These are phyloP conservation scores for Sporothrix phasma DNA, from an alignment of 2,329 filamentous ascomycete genomes.

Conservation along the genomic window DNA sequence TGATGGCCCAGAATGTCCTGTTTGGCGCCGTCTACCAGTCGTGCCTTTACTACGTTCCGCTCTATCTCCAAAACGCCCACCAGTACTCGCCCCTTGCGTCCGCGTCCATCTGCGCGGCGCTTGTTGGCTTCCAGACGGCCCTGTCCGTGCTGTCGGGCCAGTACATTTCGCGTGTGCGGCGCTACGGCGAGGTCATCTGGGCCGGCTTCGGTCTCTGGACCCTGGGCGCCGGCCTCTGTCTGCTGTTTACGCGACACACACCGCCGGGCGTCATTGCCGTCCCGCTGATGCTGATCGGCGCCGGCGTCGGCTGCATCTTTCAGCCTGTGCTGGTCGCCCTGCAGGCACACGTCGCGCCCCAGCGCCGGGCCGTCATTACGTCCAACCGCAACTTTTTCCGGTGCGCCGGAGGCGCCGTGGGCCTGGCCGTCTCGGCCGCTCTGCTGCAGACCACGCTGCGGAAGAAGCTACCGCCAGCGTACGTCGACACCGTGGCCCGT, in stretches of 20 bases:
- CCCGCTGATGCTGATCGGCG: conserved; percentile 27
- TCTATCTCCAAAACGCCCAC: conserved; percentile 28
- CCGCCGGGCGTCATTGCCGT: conserved; percentile 23
- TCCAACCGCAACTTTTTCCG: conserved; percentile 32
- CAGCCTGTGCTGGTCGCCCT: conserved; percentile 31
- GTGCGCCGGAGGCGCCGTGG: conserved; percentile 29
- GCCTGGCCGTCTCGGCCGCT: conserved; percentile 25
- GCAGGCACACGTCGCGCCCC: conserved; percentile 28
- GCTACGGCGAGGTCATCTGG: conserved; percentile 25
- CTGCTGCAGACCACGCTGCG: conserved; percentile 25
- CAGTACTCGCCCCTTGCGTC: conserved; percentile 23
- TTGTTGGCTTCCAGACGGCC: conserved; percentile 24
- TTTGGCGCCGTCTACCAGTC: conserved; percentile 17
- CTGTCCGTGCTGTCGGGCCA: conserved; percentile 26
- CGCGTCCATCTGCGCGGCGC: conserved; percentile 24
- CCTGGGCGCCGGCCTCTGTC: conserved; percentile 26
- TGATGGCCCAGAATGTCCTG: conserved; percentile 17
- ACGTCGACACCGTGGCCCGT: conserved; percentile 20
- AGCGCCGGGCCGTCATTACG: conserved; percentile 30
- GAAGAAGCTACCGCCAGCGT: conserved; percentile 10
- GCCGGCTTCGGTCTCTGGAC: conserved; percentile 29
- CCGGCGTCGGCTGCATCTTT: conserved; percentile 28
- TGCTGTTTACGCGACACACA: conserved; percentile 23
- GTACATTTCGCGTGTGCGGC: conserved; percentile 24
- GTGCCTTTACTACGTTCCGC: conserved; percentile 18